Evolutionary conservation across 768 basidiomycete species (phyloP).

Genomic region (Crepidotus variabilis): DNA sequence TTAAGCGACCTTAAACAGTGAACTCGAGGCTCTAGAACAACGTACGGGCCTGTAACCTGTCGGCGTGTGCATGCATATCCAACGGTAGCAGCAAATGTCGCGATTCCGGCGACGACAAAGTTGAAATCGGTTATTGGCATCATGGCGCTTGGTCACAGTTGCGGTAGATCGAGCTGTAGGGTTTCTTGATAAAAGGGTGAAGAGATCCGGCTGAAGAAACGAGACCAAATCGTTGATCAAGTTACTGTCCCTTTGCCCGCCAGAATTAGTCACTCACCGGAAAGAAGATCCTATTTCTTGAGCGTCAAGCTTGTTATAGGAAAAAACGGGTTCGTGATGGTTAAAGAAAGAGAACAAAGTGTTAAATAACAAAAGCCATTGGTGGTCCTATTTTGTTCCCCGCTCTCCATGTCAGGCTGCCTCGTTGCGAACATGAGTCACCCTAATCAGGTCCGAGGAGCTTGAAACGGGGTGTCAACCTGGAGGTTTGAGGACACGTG

Average conservation of each 20-base stretch:
- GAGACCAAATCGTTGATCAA: neutral
- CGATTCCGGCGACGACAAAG: slow-evolving; percentile 52
- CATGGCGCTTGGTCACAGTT: slow-evolving; percentile 24
- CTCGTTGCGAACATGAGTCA: slow-evolving; percentile 20
- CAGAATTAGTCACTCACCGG: neutral
- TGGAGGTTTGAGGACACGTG: slow-evolving; percentile 9
- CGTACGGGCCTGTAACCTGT: slow-evolving; percentile 26
- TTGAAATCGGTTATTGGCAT: slow-evolving; percentile 51
- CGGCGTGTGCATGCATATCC: slow-evolving; percentile 54
- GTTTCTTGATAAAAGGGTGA: neutral
- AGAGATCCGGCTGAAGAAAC: neutral
- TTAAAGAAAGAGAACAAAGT: slow-evolving; percentile 1
- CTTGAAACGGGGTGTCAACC: slow-evolving; percentile 5
- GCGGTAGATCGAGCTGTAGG: neutral
- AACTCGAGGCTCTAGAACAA: slow-evolving; percentile 8
- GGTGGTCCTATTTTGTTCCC: slow-evolving; percentile 14
- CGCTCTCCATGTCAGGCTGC: slow-evolving; percentile 11
- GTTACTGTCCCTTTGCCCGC: neutral
- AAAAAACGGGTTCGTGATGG: neutral
- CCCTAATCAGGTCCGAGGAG: slow-evolving; percentile 14
- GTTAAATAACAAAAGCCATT: slow-evolving; percentile 7
- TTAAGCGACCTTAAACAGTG: neutral
- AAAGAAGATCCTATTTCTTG: neutral
- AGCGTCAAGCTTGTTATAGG: neutral
- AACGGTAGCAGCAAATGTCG: slow-evolving; percentile 56